These are phyloP conservation scores for Ceratobasidium sp. DNA, from an alignment of 1,284 basidiomycete genomes.

Conservation along the genomic window DNA sequence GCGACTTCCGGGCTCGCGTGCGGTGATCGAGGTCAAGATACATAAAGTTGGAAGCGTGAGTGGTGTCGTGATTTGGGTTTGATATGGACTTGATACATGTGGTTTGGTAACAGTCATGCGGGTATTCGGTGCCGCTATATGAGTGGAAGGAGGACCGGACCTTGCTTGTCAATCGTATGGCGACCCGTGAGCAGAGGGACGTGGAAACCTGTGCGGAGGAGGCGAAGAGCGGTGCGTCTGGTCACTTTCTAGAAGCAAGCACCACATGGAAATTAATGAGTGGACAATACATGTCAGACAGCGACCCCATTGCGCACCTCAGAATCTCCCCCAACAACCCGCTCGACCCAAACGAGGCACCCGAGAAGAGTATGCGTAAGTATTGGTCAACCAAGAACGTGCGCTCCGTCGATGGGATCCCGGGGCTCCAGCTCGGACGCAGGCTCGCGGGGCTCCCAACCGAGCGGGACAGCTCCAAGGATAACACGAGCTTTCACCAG, in stretches of 20 bases:
- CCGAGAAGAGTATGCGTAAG: conserved; percentile 54
- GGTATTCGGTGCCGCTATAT: conserved; percentile 63
- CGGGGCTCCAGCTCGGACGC: conserved; percentile 18
- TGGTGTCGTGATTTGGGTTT: background rate
- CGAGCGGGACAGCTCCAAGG: conserved; percentile 13
- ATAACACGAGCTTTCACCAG: conserved; percentile 28
- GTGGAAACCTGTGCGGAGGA: background rate
- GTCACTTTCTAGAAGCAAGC: background rate
- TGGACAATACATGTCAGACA: conserved; percentile 41
- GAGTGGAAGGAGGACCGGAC: conserved; percentile 61
- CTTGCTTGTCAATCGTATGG: conserved; percentile 54
- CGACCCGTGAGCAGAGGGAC: conserved; percentile 52
- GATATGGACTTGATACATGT: conserved; percentile 44
- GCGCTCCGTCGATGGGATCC: conserved; percentile 61
- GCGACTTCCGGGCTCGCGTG: conserved; percentile 62
- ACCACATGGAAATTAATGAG: conserved; percentile 43
- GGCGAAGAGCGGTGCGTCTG: conserved; percentile 10
- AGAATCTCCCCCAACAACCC: conserved; percentile 2
- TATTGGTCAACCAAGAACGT: conserved; percentile 62
- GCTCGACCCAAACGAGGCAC: background rate
- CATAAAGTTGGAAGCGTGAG: conserved; percentile 63
- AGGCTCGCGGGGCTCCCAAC: conserved; percentile 13
- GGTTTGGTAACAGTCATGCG: conserved; percentile 58
- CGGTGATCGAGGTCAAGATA: conserved; percentile 64
- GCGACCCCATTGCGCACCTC: conserved; percentile 34